phyloP scores from a whole-genome alignment of 495 filamentous ascomycete genomes.

The Penicillium mononematosum region DNA sequence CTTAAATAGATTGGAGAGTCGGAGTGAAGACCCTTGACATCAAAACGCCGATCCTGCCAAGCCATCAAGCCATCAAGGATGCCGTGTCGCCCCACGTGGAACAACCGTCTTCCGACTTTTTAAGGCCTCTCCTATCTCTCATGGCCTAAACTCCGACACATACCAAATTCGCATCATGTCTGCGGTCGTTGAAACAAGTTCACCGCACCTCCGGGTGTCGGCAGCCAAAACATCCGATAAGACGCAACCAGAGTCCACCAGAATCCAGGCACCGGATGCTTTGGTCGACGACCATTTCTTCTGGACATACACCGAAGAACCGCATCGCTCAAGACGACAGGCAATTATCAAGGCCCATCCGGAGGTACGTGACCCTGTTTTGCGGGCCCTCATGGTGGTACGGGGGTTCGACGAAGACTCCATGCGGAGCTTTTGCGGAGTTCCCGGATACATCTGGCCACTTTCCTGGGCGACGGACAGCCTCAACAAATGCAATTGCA shows the following conservation, averaged over 20 bases:
- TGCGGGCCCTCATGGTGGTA: neutral
- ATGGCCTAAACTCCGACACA: conserved; percentile 14
- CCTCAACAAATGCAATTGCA: neutral
- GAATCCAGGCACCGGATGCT: conserved; percentile 36
- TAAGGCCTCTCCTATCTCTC: conserved; percentile 16
- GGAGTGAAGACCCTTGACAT: neutral
- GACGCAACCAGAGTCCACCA: conserved; percentile 23
- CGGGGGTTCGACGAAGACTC: neutral
- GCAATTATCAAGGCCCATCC: conserved; percentile 99
- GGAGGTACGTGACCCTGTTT: conserved; percentile 59
- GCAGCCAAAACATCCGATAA: conserved; percentile 29
- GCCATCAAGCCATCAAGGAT: conserved; percentile 20
- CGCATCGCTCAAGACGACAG: conserved; percentile 82
- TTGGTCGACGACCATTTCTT: conserved; percentile 60
- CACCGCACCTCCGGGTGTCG: conserved; percentile 42
- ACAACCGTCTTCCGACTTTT: conserved; percentile 25
- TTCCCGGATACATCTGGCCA: conserved; percentile 5
- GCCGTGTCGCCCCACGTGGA: conserved; percentile 45
- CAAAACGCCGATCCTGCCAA: conserved; percentile 18
- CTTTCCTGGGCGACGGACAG: neutral
- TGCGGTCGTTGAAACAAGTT: conserved; percentile 33
- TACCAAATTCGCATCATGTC: conserved; percentile 29
- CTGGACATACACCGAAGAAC: conserved; percentile 99
- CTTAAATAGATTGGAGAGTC: neutral
- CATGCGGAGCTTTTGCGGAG: conserved; percentile 10